Percentiles rank a stretch among this genome's conserved stretches.
These are phyloP conservation scores for Yarrowia galli DNA, from an alignment of 1,139 yeast species.

Conservation along the genomic window DNA sequence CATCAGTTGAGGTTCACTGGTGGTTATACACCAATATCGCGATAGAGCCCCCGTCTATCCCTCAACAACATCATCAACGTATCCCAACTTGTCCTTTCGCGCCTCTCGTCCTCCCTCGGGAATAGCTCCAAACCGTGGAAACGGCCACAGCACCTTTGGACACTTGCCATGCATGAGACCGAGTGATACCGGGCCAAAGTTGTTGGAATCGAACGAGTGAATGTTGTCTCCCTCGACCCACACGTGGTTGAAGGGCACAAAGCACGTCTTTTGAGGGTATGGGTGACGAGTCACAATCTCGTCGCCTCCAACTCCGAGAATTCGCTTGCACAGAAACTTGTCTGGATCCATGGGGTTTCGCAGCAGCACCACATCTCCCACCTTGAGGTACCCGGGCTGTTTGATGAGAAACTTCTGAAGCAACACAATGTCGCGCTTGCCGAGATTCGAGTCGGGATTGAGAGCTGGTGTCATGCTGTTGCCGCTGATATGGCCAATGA, in stretches of 20 bases:
- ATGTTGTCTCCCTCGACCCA: constrained; percentile 97
- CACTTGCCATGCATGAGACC: constrained; percentile 82
- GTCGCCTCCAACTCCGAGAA: constrained; percentile 79
- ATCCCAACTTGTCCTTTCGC: constrained; percentile 40
- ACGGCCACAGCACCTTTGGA: constrained; percentile 70
- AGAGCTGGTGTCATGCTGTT: constrained; percentile 89
- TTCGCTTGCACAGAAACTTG: constrained; percentile 73
- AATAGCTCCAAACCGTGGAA: constrained; percentile 55
- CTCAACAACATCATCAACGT: constrained; percentile 24
- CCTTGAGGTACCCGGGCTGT: constrained; percentile 56
- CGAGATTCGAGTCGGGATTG: constrained; percentile 66
- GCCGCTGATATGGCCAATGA: constrained; percentile 81
- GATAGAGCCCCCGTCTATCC: not conserved
- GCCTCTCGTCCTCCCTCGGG: constrained; percentile 50
- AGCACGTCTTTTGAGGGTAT: constrained; percentile 68
- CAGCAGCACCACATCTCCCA: constrained; percentile 79
- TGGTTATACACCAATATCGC: no score
- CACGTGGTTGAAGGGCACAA: constrained; percentile 77
- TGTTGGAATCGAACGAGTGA: constrained; percentile 84
- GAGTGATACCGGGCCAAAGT: constrained; percentile 83
- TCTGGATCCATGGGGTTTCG: constrained; percentile 82
- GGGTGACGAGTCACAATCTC: constrained; percentile 62
- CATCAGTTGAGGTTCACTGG: no score
- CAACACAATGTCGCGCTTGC: constrained; percentile 68
- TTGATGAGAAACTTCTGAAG: constrained; percentile 70